Evolutionary conservation across 371 early-diverging fungal genomes (phyloP).

Genomic region (Smittium mucronatum): DNA sequence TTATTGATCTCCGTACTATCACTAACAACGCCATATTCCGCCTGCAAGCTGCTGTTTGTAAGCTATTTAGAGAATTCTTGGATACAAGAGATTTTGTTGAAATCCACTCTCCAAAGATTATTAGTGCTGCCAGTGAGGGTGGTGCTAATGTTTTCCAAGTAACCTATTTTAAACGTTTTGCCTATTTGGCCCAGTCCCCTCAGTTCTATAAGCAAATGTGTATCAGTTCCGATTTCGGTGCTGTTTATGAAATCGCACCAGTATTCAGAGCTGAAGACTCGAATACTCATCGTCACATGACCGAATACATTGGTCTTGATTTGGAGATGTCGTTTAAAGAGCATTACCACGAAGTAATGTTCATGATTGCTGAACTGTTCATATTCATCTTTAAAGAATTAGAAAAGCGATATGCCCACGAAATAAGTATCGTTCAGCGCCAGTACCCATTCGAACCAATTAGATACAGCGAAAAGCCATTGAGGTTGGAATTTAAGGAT

Average conservation of each 20-base stretch:
- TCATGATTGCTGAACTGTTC: constrained; percentile 85
- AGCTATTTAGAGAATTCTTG: constrained; percentile 90
- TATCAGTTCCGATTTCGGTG: constrained; percentile 94
- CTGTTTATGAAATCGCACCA: constrained; percentile 98
- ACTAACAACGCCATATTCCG: constrained; percentile 98
- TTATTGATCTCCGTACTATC: constrained; percentile 92
- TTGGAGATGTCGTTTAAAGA: constrained; percentile 98
- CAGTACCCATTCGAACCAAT: constrained; percentile 93
- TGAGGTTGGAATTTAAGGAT: constrained; percentile 80
- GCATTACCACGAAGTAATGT: constrained; percentile 95
- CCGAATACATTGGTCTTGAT: constrained; percentile 99
- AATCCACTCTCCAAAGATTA: constrained; percentile 98
- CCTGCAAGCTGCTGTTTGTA: constrained; percentile 88
- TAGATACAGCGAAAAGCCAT: constrained; percentile 70
- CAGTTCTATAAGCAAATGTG: constrained; percentile 99
- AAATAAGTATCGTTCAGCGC: constrained; percentile 76
- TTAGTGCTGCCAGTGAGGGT: constrained; percentile 95
- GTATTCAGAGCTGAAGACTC: constrained; percentile 99
- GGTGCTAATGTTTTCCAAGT: constrained; percentile 98
- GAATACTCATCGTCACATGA: constrained; percentile 98
- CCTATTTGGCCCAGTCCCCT: constrained; percentile 98
- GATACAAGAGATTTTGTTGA: constrained; percentile 78
- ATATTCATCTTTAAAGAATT: constrained; percentile 83
- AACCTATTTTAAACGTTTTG: constrained; percentile 91
- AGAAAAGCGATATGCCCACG: constrained; percentile 62